Evolutionary conservation across 1,139 yeast genomes (phyloP), one percentile per base, ranked within the genome.

Genomic region (Pneumocystis canis): DNA sequence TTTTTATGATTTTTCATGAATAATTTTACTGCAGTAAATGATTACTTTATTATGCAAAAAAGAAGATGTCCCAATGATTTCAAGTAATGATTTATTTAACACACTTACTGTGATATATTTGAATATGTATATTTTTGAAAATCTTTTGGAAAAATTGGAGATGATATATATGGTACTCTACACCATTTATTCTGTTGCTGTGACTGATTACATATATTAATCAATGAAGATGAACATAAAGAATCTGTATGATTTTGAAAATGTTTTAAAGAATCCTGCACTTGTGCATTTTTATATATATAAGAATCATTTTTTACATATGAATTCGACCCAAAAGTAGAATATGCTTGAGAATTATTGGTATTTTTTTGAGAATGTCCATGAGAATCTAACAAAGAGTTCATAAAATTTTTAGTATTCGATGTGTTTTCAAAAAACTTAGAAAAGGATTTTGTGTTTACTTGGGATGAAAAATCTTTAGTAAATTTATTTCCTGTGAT

Each of bases 401-500:
- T 18, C n/a, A n/a, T n/a, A 5, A 40, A n/a, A 40, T 40, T 3
- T 4, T 40, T 40, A n/a, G 16, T 40, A 40, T 40, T 40, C 18
- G 28, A 20, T 5, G 28, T 40, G 18, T 40, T 40, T 40, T 40
- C n/a, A 47, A 31, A 20, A 25, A 11, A 18, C 11, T 25, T 47
- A 9, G 18, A 20, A 41, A 28, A 28, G 25, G 54, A 20, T 20
- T 47, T 47, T 7, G 11, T 5, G 18, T 54, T 16, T 9, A 63
- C 1, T 14, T 66, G 63, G 11, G 75, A 73, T 39, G 72, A 73
- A 67, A 69, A 75, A n/a, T 76, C 62, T 16, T 60, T 61, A 3
- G 28, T 56, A 59, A 70, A 74, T 67, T 69, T 70, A 58, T 70
- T 66, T 58, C 74, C 76, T 11, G 85, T 85, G 28, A 92, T 82